These are phyloP conservation scores for Lachancea quebecensis DNA, from an alignment of 805 yeast species.

Conservation along the genomic window DNA sequence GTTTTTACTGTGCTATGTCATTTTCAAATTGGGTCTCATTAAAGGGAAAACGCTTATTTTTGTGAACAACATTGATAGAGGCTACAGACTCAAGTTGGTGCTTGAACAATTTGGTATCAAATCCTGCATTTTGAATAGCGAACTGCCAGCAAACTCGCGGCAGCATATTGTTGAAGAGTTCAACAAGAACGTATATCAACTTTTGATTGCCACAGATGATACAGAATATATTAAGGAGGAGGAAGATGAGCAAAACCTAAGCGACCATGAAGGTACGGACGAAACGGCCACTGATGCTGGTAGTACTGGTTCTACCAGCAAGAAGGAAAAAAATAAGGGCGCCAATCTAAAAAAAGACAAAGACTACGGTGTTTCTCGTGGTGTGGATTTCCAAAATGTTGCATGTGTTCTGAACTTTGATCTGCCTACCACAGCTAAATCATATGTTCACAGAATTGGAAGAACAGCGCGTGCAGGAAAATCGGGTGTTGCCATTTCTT, in stretches of 20 bases:
- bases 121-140: constrained; percentile 83
- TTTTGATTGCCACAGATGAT: constrained; percentile 94
- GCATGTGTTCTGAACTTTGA: constrained; percentile 96
- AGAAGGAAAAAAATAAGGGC: constrained; percentile 23
- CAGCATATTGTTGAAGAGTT: constrained; percentile 93
- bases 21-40: constrained; percentile 78
- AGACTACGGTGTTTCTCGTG: constrained; percentile 93
- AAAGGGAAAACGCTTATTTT: constrained; percentile 87
- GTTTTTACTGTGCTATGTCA: constrained; percentile 82
- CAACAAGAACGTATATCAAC: constrained; percentile 78
- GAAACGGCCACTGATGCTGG: constrained; percentile 2
- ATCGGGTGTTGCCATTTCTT: constrained; percentile 89
- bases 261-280: constrained; percentile 7
- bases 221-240: constrained; percentile 51
- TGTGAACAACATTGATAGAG: constrained; percentile 92
- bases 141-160: constrained; percentile 86
- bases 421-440: constrained; percentile 79
- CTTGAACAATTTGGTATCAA: constrained; percentile 91
- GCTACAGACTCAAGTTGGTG: constrained; percentile 83
- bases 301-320: constrained; percentile 17
- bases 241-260: constrained; percentile 18
- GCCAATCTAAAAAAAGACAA: constrained; percentile 41
- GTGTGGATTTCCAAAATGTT: constrained; percentile 92
- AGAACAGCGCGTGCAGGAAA: constrained; percentile 98
- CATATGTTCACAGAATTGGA: constrained; percentile 90